These are phyloP conservation scores for Chrysopogon serrulatus DNA, from an alignment of 176 grass and related monocot genomes.

Conservation along the genomic window DNA sequence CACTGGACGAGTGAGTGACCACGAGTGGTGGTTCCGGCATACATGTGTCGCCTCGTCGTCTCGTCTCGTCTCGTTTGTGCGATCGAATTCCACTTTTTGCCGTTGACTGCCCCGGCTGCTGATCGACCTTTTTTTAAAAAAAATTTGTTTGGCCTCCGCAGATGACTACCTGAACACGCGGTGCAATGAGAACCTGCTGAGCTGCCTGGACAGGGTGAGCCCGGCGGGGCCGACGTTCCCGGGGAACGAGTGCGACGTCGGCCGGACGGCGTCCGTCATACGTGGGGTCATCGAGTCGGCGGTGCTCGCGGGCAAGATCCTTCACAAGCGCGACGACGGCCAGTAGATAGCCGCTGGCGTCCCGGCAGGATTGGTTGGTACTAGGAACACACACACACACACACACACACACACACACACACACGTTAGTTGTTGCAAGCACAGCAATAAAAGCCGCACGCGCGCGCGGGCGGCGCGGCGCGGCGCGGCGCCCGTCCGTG, in stretches of 20 bases:
- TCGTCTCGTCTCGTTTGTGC: not conserved
- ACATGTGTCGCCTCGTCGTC: slow-evolving; percentile 12
- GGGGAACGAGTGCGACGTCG: slow-evolving; percentile 63
- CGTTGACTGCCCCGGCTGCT: not conserved
- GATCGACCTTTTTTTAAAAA: not conserved
- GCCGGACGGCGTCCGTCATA: slow-evolving; percentile 48
- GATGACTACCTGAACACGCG: slow-evolving; percentile 89
- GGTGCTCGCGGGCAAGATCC: slow-evolving; percentile 69
- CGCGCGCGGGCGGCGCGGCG: not conserved
- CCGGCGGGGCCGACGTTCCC: slow-evolving; percentile 56
- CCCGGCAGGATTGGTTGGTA: too few relatives aligned
- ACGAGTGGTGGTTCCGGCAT: not conserved
- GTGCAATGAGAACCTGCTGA: slow-evolving; percentile 78
- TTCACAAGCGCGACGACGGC: slow-evolving; percentile 61
- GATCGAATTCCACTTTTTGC: not conserved
- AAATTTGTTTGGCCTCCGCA: slow-evolving; percentile 2
- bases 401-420: too few relatives aligned
- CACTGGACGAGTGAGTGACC: not conserved
- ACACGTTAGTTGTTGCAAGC: not conserved
- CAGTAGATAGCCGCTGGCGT: slow-evolving; percentile 31
- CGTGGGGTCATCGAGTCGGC: slow-evolving; percentile 70
- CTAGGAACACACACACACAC: not conserved
- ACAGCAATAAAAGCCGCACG: not conserved
- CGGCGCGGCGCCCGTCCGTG: not conserved
- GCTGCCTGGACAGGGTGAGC: slow-evolving; percentile 56